phyloP scores from a whole-genome alignment of 495 filamentous ascomycete species.

The Podospora pseudocomata region DNA sequence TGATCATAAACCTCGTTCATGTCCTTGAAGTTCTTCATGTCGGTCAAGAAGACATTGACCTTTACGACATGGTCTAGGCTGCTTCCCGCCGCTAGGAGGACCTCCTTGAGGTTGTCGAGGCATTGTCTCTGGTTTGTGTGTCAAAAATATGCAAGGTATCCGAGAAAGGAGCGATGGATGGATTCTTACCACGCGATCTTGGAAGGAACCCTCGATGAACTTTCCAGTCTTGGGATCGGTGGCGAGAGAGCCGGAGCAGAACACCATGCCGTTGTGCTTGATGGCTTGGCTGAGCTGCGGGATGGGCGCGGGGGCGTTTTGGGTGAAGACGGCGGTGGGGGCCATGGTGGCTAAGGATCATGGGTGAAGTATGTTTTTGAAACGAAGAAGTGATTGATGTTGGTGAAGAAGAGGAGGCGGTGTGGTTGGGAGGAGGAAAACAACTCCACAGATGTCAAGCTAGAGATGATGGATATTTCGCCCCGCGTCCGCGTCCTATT shows the following conservation, averaged over 20 bases:
- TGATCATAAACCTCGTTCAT: conserved; percentile 61
- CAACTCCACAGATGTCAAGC: not conserved
- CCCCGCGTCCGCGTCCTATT: not conserved
- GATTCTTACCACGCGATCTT: conserved; percentile 48
- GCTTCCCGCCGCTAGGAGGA: conserved; percentile 59
- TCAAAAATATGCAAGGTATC: not conserved
- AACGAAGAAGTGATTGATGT: not conserved
- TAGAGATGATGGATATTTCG: not conserved
- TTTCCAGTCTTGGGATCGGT: conserved; percentile 48
- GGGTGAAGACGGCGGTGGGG: conserved; percentile 40
- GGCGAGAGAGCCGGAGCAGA: conserved; percentile 55
- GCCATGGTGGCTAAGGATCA: conserved; percentile 17
- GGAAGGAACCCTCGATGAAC: conserved; percentile 51
- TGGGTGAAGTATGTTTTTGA: too few relatives aligned
- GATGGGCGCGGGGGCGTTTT: conserved; percentile 52
- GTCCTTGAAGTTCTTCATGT: conserved; percentile 63
- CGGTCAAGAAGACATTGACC: conserved; percentile 62
- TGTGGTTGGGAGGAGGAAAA: not conserved
- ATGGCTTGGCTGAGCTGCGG: conserved; percentile 56
- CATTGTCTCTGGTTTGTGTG: conserved; percentile 38
- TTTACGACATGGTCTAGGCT: conserved; percentile 60
- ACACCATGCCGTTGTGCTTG: conserved; percentile 55
- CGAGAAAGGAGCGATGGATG: too few relatives aligned
- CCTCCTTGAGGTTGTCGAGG: conserved; percentile 57
- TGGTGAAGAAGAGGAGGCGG: not conserved